Evolutionary conservation across 2,329 filamentous ascomycete genomes (phyloP).

Genomic region (Epichloe festucae): DNA sequence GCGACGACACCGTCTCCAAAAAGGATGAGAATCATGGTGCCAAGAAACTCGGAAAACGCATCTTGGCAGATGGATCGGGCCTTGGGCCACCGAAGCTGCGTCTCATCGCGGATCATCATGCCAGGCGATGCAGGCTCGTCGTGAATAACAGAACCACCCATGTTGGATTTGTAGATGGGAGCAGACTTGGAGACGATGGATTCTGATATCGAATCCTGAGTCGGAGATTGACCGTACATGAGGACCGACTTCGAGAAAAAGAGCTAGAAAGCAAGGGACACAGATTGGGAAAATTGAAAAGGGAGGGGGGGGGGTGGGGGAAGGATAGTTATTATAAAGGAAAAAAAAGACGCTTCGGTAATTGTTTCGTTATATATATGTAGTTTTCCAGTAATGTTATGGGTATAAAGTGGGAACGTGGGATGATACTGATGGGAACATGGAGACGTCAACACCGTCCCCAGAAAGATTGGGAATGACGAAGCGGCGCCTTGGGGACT

Average conservation of each 20-base stretch:
- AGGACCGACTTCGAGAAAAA: not conserved
- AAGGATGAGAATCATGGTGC: constrained; percentile 53
- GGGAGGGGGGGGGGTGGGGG: not conserved
- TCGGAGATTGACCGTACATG: constrained; percentile 17
- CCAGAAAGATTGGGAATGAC: not conserved
- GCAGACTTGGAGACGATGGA: constrained; percentile 21
- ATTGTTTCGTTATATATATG: not conserved
- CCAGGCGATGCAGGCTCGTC: constrained; percentile 12
- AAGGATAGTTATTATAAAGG: not conserved
- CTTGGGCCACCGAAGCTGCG: constrained; percentile 34
- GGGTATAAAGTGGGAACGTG: not conserved
- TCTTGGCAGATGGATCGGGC: constrained; percentile 40
- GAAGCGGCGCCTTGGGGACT: not conserved
- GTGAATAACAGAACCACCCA: constrained; percentile 12
- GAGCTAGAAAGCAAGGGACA: not conserved
- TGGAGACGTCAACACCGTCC: not conserved
- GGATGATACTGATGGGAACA: not conserved
- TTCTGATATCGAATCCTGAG: constrained; percentile 21
- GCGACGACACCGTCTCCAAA: constrained; percentile 62
- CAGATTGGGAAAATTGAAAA: no score
- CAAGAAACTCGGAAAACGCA: constrained; percentile 54
- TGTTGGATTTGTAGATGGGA: constrained; percentile 18
- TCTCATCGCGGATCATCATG: constrained; percentile 9
- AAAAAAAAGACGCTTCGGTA: not conserved
- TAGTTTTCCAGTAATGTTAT: not conserved